Evolutionary conservation across 306 rosid species (phyloP).

Genomic region (Cicer cuneatum): DNA sequence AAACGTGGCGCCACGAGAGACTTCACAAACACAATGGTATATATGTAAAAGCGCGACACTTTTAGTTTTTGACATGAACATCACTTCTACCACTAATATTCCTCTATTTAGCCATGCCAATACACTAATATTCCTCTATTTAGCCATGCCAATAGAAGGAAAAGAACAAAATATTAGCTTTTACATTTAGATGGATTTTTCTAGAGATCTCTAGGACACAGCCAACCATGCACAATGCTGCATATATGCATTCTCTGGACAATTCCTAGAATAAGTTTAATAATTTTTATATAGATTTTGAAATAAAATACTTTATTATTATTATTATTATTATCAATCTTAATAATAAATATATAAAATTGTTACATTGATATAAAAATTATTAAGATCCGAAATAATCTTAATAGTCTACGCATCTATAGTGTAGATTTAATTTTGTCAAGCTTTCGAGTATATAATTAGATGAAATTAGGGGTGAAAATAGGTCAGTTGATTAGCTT

Average conservation of each 20-base stretch:
- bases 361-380: no score
- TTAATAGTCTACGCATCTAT: no score
- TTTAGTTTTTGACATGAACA: background rate
- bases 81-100: slow-evolving; percentile 42
- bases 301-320: no score
- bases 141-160: slow-evolving; percentile 4
- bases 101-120: slow-evolving; percentile 41
- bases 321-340: no score
- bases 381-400: no score
- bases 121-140: slow-evolving; percentile 42
- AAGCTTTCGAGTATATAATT: no score
- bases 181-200: slow-evolving; percentile 46
- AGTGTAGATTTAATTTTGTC: no score
- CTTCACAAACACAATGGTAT: slow-evolving; percentile 20
- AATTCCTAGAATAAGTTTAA: background rate
- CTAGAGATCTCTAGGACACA: slow-evolving; percentile 16
- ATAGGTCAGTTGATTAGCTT: no score
- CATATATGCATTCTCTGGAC: background rate
- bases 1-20: slow-evolving; percentile 53
- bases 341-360: no score
- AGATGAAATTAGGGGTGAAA: no score
- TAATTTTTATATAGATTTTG: no score
- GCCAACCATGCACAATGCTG: background rate
- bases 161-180: slow-evolving; percentile 41
- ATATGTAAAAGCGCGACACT: slow-evolving; percentile 27